Evolutionary conservation across 108 stramenopile species (phyloP).

Genomic region (Chaetoceros tenuissimus): DNA sequence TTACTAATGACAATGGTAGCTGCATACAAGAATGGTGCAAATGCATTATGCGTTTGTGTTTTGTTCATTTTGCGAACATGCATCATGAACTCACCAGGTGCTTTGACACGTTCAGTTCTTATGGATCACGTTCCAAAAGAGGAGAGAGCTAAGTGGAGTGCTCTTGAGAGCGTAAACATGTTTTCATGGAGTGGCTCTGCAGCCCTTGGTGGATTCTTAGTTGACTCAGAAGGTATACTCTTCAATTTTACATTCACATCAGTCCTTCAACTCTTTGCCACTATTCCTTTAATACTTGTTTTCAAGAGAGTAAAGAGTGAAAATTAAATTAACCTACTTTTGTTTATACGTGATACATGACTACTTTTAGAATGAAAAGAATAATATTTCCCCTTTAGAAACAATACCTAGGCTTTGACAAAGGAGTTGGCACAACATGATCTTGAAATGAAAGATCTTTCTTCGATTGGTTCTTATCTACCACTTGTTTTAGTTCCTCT

Average conservation of each 20-base stretch:
- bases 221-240: constrained; percentile 22
- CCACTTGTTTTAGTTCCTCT: too few species aligned
- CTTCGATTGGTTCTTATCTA: too few species aligned
- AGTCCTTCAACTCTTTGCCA: constrained; percentile 22
- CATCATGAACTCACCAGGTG: constrained; percentile 36
- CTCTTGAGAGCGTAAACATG: constrained; percentile 43
- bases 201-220: constrained; percentile 30
- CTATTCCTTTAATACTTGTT: constrained; percentile 16
- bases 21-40: constrained; percentile 1
- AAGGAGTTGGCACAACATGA: too few species aligned
- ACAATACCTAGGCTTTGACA: too few species aligned
- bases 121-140: constrained; percentile 37
- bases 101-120: constrained; percentile 36
- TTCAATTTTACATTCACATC: constrained; percentile 32
- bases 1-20: constrained; percentile 5
- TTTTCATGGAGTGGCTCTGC: constrained; percentile 34
- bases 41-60: constrained; percentile 12
- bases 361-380: too few species aligned
- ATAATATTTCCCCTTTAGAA: too few species aligned
- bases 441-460: too few species aligned
- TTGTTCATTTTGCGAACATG: constrained; percentile 32
- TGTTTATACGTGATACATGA: too few species aligned
- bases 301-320: constrained; percentile 5
- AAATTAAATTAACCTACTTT: not conserved
- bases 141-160: constrained; percentile 36